phyloP scores from a whole-genome alignment of 805 yeast species.

The Candida hungchunana region DNA sequence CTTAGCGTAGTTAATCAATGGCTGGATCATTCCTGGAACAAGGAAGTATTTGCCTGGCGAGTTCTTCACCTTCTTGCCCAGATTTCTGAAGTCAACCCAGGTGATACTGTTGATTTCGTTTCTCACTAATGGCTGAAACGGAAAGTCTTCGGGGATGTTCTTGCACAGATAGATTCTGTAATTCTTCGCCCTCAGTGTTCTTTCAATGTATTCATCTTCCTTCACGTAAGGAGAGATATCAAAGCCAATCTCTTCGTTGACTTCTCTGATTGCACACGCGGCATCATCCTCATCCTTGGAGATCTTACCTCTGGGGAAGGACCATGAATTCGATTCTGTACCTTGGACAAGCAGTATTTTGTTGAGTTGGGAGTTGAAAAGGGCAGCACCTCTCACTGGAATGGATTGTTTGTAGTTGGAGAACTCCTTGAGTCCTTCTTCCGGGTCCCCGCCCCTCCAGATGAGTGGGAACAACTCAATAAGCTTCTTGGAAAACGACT shows the following conservation, averaged over 20 bases:
- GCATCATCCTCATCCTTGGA: conserved; percentile 88
- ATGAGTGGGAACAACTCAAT: conserved; percentile 67
- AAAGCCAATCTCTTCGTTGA: conserved; percentile 89
- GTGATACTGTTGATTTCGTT: conserved; percentile 81
- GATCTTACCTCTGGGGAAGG: conserved; percentile 96
- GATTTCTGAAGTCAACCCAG: conserved; percentile 63
- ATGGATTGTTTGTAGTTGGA: conserved; percentile 82
- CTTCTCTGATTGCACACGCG: conserved; percentile 88
- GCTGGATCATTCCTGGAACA: conserved; percentile 38
- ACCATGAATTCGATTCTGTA: conserved; percentile 79
- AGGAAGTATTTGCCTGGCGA: conserved; percentile 32
- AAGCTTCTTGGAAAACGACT: conserved; percentile 64
- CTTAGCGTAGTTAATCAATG: conserved; percentile 47
- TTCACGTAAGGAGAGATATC: conserved; percentile 67
- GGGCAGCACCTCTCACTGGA: conserved; percentile 95
- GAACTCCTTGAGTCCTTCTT: conserved; percentile 71
- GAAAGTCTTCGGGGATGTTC: conserved; percentile 70
- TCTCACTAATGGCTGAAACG: conserved; percentile 78
- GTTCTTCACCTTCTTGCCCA: conserved; percentile 28
- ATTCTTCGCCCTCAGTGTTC: conserved; percentile 79
- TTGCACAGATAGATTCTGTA: conserved; percentile 75
- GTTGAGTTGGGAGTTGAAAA: conserved; percentile 65
- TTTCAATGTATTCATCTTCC: conserved; percentile 71
- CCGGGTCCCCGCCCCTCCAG: conserved; percentile 84
- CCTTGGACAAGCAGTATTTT: conserved; percentile 82